Conservation (phyloP, 169 alveolate genomes). For the Toxoplasma gondii region DNA sequence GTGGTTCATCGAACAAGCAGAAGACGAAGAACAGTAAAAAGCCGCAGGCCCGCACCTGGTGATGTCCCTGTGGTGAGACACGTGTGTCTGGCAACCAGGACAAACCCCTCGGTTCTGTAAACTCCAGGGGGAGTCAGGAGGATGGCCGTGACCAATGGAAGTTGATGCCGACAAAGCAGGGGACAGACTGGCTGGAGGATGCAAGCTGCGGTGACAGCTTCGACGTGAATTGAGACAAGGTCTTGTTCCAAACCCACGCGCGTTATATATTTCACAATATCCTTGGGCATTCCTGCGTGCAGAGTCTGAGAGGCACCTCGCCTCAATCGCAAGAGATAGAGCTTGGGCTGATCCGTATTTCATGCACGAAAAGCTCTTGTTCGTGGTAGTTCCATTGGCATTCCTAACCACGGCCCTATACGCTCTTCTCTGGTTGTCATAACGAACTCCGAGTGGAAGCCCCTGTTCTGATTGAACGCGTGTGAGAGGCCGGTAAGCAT, state of each 20-base stretch:
- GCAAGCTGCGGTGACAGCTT: neutral
- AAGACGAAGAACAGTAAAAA: too few relatives aligned
- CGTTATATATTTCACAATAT: neutral
- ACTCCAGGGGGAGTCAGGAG: too few relatives aligned
- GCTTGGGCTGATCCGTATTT: constrained; percentile 40
- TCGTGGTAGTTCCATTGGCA: neutral
- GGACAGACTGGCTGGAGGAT: neutral
- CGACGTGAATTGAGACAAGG: neutral
- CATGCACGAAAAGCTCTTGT: constrained; percentile 38
- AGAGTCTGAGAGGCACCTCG: constrained; percentile 1
- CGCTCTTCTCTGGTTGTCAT: constrained; percentile 44
- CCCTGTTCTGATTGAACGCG: neutral
- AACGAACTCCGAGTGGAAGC: constrained; percentile 44
- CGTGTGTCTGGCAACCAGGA: too few relatives aligned
- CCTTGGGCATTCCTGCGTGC: constrained; percentile 4
- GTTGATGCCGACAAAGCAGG: neutral
- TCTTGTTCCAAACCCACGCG: neutral
- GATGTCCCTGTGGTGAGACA: too few relatives aligned
- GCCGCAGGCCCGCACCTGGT: too few relatives aligned
- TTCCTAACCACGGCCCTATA: constrained; percentile 34
- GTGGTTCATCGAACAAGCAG: too few relatives aligned
- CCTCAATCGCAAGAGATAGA: constrained; percentile 27
- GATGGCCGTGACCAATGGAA: too few relatives aligned
- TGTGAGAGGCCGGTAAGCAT: neutral
- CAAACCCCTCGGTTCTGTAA: too few relatives aligned